Evolutionary conservation across 257 asterid species (phyloP).

Genomic region (Gynochthodes officinalis): DNA sequence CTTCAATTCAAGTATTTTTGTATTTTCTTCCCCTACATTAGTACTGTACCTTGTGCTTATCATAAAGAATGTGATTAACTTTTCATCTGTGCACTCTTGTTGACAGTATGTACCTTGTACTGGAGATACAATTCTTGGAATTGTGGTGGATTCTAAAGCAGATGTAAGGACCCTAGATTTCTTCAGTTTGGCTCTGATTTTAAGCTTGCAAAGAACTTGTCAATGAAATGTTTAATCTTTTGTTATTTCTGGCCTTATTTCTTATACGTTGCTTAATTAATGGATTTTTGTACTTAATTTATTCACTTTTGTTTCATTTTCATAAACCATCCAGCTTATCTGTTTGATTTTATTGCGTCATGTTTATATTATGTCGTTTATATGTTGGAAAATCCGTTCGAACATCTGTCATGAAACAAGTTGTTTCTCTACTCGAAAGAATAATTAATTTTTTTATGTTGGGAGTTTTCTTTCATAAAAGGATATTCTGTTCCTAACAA

Average conservation of each 20-base stretch:
- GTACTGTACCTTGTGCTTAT: neutral
- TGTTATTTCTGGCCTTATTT: neutral
- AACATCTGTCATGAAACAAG: neutral
- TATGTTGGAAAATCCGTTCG: neutral
- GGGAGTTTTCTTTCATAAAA: neutral
- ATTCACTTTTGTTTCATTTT: neutral
- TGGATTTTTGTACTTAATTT: no score
- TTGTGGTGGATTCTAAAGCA: conserved; percentile 74
- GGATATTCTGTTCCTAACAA: neutral
- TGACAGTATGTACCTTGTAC: conserved; percentile 72
- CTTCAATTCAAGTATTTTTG: neutral
- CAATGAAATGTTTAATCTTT: neutral
- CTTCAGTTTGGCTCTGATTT: neutral
- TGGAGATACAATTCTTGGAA: conserved; percentile 91
- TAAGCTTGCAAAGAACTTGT: neutral
- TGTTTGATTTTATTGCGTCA: neutral
- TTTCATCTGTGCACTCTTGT: conserved; percentile 18
- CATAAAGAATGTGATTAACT: conserved; percentile 12
- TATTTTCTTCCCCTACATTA: neutral
- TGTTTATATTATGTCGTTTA: neutral
- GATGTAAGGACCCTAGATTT: conserved; percentile 62
- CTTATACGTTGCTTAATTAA: neutral
- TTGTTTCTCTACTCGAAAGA: neutral
- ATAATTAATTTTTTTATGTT: neutral
- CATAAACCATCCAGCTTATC: neutral